Base-by-base conservation (phyloP, 1,284 basidiomycete species). In the Wallemia hederae region DNA sequence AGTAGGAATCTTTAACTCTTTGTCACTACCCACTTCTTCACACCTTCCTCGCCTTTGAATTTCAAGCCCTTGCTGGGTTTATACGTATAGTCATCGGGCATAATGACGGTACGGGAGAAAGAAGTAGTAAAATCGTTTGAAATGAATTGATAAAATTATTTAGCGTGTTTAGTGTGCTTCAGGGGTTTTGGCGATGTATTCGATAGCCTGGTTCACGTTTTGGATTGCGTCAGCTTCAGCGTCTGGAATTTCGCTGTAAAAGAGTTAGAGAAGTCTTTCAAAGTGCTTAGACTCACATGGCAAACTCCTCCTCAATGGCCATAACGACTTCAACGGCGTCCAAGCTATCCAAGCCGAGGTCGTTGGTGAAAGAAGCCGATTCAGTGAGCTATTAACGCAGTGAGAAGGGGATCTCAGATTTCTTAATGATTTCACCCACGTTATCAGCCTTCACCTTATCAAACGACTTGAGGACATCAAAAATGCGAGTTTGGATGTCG, bases 301-400 rank as follows among this genome's bases (percentile, higher is more conserved):
- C 70, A 66, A 77, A 77, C 70, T 88, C 92, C 81, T 98, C 92
- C 74, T 99, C 94, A 66, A 99, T 85, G 58, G 92, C 90, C 91
- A 99, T 97, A 67, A 98, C 88, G 55, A 97, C 91, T 73, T 99
- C 94, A 55, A 99, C 92, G 58, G 90, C 81, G 72, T 98, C 94
- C 69, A 99, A 76, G 68, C 90, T 96, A 75, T 99, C 94, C 59
- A 99, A 78, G 39, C 89, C 85, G 62, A 99, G 80, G 75, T 98
- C 90, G 59, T 78, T 75, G 62, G 82, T 76, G 74, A 99, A 97
- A 29, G 82, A 78, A 27, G 92, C 76, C 19, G 80, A 70, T 27
- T 80, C 65, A 19, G 80, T 75, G 66, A 98, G 76, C 92, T 96
- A 65, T 17, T 17, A 17, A 56, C 26, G 3, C 25, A 2, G 27